These are phyloP conservation scores for Galeopsis tetrahit DNA, from an alignment of 257 asterid genomes.

Conservation along the genomic window DNA sequence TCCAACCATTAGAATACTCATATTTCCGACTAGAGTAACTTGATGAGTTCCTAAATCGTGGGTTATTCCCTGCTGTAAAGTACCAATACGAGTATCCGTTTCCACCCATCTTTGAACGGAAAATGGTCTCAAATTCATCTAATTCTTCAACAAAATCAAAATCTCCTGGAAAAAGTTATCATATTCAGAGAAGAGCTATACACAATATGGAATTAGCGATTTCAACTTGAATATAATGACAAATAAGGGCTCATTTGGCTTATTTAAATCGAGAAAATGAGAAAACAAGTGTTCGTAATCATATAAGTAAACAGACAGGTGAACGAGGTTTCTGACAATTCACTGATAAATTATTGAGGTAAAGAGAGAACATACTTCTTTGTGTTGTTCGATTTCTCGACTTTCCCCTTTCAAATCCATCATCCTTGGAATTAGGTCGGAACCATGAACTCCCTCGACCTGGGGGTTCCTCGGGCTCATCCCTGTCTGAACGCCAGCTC, in stretches of 20 bases:
- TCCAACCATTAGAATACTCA: conserved; percentile 41
- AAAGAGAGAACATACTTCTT: conserved; percentile 49
- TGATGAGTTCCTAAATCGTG: conserved; percentile 54
- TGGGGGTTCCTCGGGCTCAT: conserved; percentile 53
- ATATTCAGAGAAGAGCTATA: conserved; percentile 15
- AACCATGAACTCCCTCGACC: conserved; percentile 64
- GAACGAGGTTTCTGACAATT: background rate
- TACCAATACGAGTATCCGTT: conserved; percentile 54
- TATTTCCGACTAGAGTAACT: conserved; percentile 45
- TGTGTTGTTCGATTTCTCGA: conserved; percentile 49
- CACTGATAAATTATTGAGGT: conserved; percentile 12
- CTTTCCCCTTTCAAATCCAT: conserved; percentile 53
- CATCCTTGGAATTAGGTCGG: conserved; percentile 55
- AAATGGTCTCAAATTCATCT: conserved; percentile 66
- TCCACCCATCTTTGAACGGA: conserved; percentile 66
- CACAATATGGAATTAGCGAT: background rate
- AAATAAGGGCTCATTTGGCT: background rate
- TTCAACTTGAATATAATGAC: background rate
- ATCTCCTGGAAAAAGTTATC: conserved; percentile 43
- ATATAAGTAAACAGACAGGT: background rate
- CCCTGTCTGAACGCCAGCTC: conserved; percentile 56
- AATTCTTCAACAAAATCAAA: conserved; percentile 57
- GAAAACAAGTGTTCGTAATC: background rate
- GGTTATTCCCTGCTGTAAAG: conserved; percentile 56
- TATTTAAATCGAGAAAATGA: background rate